Conservation (phyloP, 352 stramenopile species). For the Phytophthora pluvialis region DNA sequence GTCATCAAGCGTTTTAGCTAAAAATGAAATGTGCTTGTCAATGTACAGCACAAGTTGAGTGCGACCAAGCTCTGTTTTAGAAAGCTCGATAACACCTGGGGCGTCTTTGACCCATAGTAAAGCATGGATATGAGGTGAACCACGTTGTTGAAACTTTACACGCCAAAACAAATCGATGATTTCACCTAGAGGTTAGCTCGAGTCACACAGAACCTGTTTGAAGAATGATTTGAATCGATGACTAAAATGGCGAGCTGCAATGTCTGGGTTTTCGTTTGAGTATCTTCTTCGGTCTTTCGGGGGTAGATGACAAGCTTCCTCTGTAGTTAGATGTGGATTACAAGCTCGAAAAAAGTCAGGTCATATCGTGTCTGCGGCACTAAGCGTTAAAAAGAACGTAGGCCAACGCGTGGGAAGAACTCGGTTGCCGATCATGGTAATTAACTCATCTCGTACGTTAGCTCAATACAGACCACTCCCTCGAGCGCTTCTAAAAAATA, state of each 20-base stretch:
- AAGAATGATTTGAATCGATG: conserved; percentile 32
- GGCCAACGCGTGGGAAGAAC: conserved; percentile 21
- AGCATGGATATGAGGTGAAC: conserved; percentile 32
- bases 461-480: conserved; percentile 20
- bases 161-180: no score
- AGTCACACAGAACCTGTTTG: neutral
- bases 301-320: neutral
- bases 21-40: conserved; percentile 14
- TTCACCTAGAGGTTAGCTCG: conserved; percentile 24
- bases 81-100: conserved; percentile 20
- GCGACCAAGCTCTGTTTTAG: conserved; percentile 11
- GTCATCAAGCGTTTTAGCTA: neutral
- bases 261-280: conserved; percentile 28
- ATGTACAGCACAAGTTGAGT: conserved; percentile 6
- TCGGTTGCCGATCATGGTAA: conserved; percentile 24
- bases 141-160: conserved; percentile 33
- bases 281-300: conserved; percentile 1
- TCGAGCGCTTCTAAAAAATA: conserved; percentile 12
- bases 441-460: conserved; percentile 19
- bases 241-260: conserved; percentile 30
- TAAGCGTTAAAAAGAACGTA: conserved; percentile 36
- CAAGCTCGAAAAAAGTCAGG: conserved; percentile 33
- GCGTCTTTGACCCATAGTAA: conserved; percentile 34
- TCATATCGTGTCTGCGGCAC: conserved; percentile 37
- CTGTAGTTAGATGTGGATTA: conserved; percentile 7